Base-by-base conservation (phyloP, 805 yeast species). In the Saturnispora galanensis region DNA sequence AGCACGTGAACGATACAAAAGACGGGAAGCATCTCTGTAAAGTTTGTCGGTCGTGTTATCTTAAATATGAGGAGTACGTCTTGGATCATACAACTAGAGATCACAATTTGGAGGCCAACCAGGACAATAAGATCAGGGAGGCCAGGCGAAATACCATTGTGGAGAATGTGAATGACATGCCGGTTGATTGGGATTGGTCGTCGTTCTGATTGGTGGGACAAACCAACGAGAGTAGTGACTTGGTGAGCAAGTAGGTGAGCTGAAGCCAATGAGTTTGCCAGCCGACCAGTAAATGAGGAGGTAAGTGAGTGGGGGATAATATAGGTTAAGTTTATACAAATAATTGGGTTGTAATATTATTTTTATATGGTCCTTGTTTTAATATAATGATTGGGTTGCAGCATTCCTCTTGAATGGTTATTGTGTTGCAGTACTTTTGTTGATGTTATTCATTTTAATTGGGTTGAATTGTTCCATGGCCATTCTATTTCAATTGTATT, bases 161-260 rank as follows among this genome's bases (percentile, higher is more conserved):
- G 3, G 50, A 47, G 37, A 31, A 46, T 12, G 35, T 45, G 8
- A 42, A 44, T 26, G 44, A 53, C 28, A 49, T 63, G 40, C 69
- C 67, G 5, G 62, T 60, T 4, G 68, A 65, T 44, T 65, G 68
- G 68, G 63, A 64, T 43, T 65, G 69, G 69, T 62, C 67, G 42
- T 63, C 68, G 0, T 65, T 65, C 39, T 64, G 47, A 51, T 21
- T 21, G 26, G 26, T 21, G 26, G n/a, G n/a, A n/a, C n/a, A n/a
- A n/a, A n/a, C n/a, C n/a, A n/a, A n/a, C n/a, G n/a, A n/a, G n/a
- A n/a, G n/a, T n/a, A n/a, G n/a, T n/a, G n/a, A n/a, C n/a, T 21
- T 21, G 26, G 26, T 21, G 26, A 8, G 26, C 8, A 21, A 21
- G 26, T 21, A 5, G 6, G 26, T 21, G 26, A 21, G 26, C 26